Evolutionary conservation across 2,329 filamentous ascomycete species (phyloP), one percentile per base, ranked within the genome.

Genomic region (Botryotinia globosa): DNA sequence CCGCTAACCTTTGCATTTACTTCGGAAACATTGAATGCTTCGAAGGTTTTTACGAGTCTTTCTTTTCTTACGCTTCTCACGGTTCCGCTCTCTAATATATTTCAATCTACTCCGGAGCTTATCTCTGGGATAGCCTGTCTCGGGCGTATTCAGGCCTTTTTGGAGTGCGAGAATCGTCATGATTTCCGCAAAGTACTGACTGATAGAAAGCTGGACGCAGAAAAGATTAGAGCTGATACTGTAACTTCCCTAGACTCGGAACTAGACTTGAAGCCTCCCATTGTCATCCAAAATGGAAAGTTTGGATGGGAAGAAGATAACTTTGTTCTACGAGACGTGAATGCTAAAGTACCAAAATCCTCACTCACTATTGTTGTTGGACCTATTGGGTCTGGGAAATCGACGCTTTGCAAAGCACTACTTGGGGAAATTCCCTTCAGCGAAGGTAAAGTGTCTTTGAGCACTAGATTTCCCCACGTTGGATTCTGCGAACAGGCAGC

Each of bases 401-500:
- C 75, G 2, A 76, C 75, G 9, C 62, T 79, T 8, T 42, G 78
- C 32, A 74, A 79, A 58, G 73, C 76, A 25, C 65, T 81, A 4
- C 72, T 80, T 9, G 77, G 78, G 14, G 77, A 77, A 56, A 74
- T 74, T 16, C 51, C 63, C 8, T 62, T 69, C 4, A 65, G 39
- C 18, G 29, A 65, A 59, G 75, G 75, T 14, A 64, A 39, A 9
- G 39, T 77, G 12, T 39, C 66, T 9, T 44, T 73, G 34, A 61
- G 42, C 3, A 73, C 72, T 2, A 29, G 51, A 9, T 56, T 29
- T 56, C 44, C 39, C 7, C 58, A 73, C 12, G 72, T 83, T 9
- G 83, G 81, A 0, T 85, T 83, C 73, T 85, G 84, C 72, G 81
- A 82, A 61, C 85, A 86, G 72, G 78, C 77, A 0, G 81, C 84